phyloP scores from a whole-genome alignment of 2,329 filamentous ascomycete genomes.

The Magnaporthales sp. region DNA sequence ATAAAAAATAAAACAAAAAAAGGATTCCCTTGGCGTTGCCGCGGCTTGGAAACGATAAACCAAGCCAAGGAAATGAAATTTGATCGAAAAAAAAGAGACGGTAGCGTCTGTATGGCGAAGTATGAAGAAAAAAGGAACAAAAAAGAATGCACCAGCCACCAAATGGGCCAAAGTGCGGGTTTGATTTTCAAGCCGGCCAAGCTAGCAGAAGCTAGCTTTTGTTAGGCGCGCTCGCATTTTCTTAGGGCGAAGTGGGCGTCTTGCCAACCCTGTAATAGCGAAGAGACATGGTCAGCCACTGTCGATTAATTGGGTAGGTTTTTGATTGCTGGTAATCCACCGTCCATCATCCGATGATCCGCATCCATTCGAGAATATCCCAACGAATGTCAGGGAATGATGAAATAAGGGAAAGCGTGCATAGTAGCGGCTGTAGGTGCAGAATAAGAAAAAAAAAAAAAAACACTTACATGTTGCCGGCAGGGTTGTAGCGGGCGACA shows the following conservation, averaged over 20 bases:
- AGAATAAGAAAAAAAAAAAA: neutral
- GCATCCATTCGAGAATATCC: too few relatives aligned
- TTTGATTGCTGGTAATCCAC: neutral
- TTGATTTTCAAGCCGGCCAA: neutral
- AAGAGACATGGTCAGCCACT: neutral
- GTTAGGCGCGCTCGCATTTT: too few relatives aligned
- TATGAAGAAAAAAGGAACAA: neutral
- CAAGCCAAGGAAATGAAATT: neutral
- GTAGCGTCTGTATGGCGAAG: neutral
- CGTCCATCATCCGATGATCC: neutral
- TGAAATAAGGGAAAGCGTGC: neutral
- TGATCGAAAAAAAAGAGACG: neutral
- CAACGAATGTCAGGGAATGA: neutral
- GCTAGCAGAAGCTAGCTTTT: neutral
- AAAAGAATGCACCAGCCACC: neutral
- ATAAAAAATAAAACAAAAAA: too few relatives aligned
- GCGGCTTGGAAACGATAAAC: neutral
- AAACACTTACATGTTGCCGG: conserved; percentile 8
- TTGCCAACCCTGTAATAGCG: neutral
- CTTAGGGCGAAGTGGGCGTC: conserved; percentile 1
- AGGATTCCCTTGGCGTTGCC: neutral
- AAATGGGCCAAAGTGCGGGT: neutral
- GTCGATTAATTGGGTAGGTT: neutral
- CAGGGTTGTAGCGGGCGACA: conserved; percentile 7
- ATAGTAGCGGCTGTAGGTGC: neutral